Percentiles rank a stretch among this genome's conserved stretches.
Evolutionary conservation across 495 filamentous ascomycete genomes (phyloP).

Genomic region (Haplographium delicatum): DNA sequence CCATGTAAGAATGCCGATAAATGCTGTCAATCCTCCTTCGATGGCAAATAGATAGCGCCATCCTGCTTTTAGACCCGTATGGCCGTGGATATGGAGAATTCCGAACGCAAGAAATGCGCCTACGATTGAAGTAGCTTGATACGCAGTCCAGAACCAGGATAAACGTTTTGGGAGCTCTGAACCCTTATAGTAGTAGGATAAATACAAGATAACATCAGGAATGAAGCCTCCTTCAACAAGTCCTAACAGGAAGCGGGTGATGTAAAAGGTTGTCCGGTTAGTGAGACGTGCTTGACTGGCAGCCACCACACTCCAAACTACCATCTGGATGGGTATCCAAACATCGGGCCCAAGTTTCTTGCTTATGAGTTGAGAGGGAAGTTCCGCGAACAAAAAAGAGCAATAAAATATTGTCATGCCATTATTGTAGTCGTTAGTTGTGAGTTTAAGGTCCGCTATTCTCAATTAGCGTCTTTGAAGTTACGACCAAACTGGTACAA

Average conservation of each 20-base stretch:
- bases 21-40: slow-evolving; percentile 48
- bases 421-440: slow-evolving; percentile 69
- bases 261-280: slow-evolving; percentile 53
- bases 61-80: slow-evolving; percentile 48
- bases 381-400: slow-evolving; percentile 60
- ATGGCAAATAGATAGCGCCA: slow-evolving; percentile 71
- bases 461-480: neutral
- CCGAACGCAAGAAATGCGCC: slow-evolving; percentile 68
- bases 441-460: slow-evolving; percentile 43
- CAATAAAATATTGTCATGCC: slow-evolving; percentile 69
- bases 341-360: slow-evolving; percentile 74
- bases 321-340: slow-evolving; percentile 81
- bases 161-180: slow-evolving; percentile 62
- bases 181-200: slow-evolving; percentile 73
- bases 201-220: slow-evolving; percentile 51
- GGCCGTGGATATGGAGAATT: slow-evolving; percentile 59
- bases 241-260: slow-evolving; percentile 59
- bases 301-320: slow-evolving; percentile 70
- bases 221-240: slow-evolving; percentile 67
- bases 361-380: slow-evolving; percentile 67
- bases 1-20: slow-evolving; percentile 60
- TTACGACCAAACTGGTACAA: neutral
- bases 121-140: slow-evolving; percentile 57
- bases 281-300: slow-evolving; percentile 57
- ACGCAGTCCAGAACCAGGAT: slow-evolving; percentile 66